Percentiles rank a stretch among this genome's conserved stretches.
These are phyloP conservation scores for Fusarium tupiense DNA, from an alignment of 2,329 filamentous ascomycete genomes.

Conservation along the genomic window DNA sequence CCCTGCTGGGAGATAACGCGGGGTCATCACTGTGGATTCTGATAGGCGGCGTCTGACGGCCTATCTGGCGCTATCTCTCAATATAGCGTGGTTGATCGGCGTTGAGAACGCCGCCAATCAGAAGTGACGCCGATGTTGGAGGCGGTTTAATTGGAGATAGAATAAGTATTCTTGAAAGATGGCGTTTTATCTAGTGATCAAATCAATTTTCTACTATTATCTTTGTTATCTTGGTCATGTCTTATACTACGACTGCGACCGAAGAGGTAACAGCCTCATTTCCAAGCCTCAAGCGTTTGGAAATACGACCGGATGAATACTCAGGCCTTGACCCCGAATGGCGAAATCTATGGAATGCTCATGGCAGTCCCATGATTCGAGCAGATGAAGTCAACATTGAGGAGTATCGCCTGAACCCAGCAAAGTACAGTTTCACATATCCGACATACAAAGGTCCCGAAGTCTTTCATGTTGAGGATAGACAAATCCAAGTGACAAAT, in stretches of 20 bases:
- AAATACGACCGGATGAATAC: not conserved
- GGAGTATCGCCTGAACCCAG: not conserved
- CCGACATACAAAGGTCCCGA: not conserved
- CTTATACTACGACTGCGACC: not conserved
- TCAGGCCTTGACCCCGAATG: not conserved
- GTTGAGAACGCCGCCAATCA: conserved; percentile 6
- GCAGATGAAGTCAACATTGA: not conserved
- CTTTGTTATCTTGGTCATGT: not conserved
- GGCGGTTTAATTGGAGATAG: not conserved
- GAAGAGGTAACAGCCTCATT: not conserved
- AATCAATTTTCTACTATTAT: too few relatives aligned
- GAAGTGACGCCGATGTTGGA: not conserved
- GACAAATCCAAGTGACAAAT: not conserved
- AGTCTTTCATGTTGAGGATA: conserved; percentile 1
- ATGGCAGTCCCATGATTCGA: not conserved
- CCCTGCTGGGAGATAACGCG: not conserved
- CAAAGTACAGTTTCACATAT: conserved; percentile 1
- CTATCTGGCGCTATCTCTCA: not conserved
- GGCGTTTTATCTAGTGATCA: too few relatives aligned
- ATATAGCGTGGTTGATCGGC: conserved; percentile 4
- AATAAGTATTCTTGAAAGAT: not conserved
- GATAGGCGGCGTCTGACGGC: conserved; percentile 1
- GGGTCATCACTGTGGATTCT: not conserved
- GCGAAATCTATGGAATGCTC: not conserved
- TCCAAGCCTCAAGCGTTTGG: not conserved